Percentiles rank a stretch among this genome's conserved stretches.
Evolutionary conservation across 2,329 filamentous ascomycete genomes (phyloP).

Genomic region (Aureobasidium uvarum): DNA sequence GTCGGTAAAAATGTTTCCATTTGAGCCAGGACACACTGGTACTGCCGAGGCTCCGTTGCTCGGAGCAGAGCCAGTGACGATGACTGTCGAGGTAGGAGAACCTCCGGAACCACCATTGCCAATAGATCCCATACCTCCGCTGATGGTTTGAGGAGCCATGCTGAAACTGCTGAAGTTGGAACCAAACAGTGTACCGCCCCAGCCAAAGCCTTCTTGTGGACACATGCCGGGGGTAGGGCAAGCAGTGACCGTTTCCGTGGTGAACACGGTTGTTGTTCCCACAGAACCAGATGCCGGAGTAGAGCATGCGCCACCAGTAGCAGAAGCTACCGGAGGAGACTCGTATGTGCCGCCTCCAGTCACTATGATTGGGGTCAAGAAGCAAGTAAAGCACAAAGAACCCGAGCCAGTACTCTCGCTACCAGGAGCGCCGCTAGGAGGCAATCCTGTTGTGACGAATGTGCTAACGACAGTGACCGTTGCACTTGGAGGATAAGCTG

Average conservation of each 20-base stretch:
- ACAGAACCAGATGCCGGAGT: slow-evolving; percentile 27
- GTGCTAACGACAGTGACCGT: slow-evolving; percentile 25
- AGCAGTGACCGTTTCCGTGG: slow-evolving; percentile 36
- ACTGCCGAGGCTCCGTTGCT: slow-evolving; percentile 26
- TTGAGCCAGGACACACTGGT: slow-evolving; percentile 34
- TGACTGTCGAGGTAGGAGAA: not conserved
- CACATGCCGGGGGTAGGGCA: slow-evolving; percentile 36
- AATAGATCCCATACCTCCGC: not conserved
- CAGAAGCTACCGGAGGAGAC: not conserved
- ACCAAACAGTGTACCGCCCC: slow-evolving; percentile 19
- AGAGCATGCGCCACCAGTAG: slow-evolving; percentile 23
- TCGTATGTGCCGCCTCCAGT: slow-evolving; percentile 13
- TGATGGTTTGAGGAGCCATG: slow-evolving; percentile 12
- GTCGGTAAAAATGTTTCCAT: slow-evolving; percentile 32
- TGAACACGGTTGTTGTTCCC: slow-evolving; percentile 37
- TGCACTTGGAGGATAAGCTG: slow-evolving; percentile 26
- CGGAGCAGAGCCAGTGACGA: not conserved
- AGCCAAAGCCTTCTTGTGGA: slow-evolving; percentile 28
- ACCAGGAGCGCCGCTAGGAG: not conserved
- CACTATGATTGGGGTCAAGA: slow-evolving; percentile 33
- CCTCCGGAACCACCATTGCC: not conserved
- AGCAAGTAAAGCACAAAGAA: slow-evolving; percentile 36
- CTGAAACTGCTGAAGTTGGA: slow-evolving; percentile 21
- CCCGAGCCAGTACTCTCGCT: slow-evolving; percentile 18
- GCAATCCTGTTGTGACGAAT: slow-evolving; percentile 1